Conservation (phyloP, 768 basidiomycete genomes). For the Lactifluus piperatus region DNA sequence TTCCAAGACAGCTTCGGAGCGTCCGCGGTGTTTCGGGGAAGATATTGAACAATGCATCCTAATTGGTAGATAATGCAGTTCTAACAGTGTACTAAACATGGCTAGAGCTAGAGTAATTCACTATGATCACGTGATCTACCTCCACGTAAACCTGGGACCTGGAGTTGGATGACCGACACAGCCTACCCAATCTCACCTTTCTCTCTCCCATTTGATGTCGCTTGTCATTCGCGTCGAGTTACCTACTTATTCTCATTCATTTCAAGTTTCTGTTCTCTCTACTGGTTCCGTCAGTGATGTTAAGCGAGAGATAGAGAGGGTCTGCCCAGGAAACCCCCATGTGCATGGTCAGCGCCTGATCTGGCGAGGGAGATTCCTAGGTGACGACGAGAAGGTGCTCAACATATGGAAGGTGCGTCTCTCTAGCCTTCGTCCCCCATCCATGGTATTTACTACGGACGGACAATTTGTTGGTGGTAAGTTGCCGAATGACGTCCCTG, state of each 20-base stretch:
- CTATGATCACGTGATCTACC: constrained; percentile 12
- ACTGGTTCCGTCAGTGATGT: constrained; percentile 49
- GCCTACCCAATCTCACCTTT: not conserved
- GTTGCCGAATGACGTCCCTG: constrained; percentile 47
- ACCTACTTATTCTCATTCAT: constrained; percentile 65
- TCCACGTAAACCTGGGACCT: constrained; percentile 12
- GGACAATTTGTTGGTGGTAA: constrained; percentile 22
- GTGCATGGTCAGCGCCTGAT: constrained; percentile 70
- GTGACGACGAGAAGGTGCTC: constrained; percentile 54
- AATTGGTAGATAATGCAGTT: not conserved
- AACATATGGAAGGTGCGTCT: constrained; percentile 61
- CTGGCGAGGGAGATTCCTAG: constrained; percentile 61
- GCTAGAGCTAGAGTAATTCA: no score
- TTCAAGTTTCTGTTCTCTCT: constrained; percentile 42
- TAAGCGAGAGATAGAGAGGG: constrained; percentile 53
- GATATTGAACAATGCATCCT: not conserved
- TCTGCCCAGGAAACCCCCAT: constrained; percentile 56
- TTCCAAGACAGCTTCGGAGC: not conserved
- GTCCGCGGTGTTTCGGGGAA: not conserved
- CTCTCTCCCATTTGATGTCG: constrained; percentile 9
- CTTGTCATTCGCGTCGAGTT: constrained; percentile 56
- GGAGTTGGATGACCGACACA: not conserved
- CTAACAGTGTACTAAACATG: no score
- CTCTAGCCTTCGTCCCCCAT: not conserved
- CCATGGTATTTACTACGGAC: not conserved